These are phyloP conservation scores for Aureobasidium sp. DNA, from an alignment of 2,329 filamentous ascomycete species.

Conservation along the genomic window DNA sequence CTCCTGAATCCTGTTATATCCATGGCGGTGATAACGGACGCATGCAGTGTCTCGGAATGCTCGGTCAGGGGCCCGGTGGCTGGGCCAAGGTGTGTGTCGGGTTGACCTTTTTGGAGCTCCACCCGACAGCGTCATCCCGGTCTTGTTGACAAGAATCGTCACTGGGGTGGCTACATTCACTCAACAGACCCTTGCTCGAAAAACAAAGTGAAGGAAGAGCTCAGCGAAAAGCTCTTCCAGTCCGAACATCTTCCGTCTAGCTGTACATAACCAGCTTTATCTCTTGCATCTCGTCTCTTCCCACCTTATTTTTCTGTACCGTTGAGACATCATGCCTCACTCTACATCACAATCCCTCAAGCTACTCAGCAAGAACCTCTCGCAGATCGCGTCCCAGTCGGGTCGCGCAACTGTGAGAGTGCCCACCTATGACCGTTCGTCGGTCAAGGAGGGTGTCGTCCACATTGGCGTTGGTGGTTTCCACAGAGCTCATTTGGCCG, in stretches of 20 bases:
- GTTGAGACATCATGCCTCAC: constrained; percentile 17
- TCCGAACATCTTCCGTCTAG: constrained; percentile 4
- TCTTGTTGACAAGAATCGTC: constrained; percentile 9
- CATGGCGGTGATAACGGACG: background rate
- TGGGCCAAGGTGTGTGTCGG: constrained; percentile 33
- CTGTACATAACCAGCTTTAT: constrained; percentile 4
- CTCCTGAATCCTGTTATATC: background rate
- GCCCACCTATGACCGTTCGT: constrained; percentile 39
- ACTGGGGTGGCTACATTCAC: constrained; percentile 48
- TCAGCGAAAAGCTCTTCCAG: background rate
- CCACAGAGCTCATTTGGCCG: constrained; percentile 48
- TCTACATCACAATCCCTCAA: constrained; percentile 31
- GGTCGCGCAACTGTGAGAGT: constrained; percentile 26
- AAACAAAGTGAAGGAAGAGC: constrained; percentile 3
- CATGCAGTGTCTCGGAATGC: background rate
- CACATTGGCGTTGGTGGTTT: constrained; percentile 51
- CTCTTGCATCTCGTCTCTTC: background rate
- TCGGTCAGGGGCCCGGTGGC: background rate
- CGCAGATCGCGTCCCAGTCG: constrained; percentile 29
- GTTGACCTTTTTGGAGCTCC: constrained; percentile 65
- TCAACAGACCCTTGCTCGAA: constrained; percentile 1
- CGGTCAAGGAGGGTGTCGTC: constrained; percentile 48
- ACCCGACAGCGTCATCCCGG: constrained; percentile 5
- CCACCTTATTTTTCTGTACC: constrained; percentile 23
- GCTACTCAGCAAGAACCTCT: constrained; percentile 35